Conservation (phyloP, 805 yeast species). For the Starmerella floricola region DNA sequence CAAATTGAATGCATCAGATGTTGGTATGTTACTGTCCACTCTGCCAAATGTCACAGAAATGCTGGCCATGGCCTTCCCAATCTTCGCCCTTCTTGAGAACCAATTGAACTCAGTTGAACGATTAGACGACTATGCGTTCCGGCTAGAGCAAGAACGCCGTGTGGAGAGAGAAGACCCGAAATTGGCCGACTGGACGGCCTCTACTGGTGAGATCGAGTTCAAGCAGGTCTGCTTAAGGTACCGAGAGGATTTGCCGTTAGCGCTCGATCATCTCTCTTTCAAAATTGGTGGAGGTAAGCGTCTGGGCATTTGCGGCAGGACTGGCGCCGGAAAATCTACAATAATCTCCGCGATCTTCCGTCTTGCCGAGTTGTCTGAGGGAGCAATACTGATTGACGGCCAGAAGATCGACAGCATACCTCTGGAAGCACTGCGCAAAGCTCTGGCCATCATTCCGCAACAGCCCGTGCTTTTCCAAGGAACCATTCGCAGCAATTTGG, state of each 20-base stretch:
- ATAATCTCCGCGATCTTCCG: conserved; percentile 62
- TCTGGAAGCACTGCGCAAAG: conserved; percentile 51
- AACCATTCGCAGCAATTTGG: conserved; percentile 59
- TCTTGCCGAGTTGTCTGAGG: conserved; percentile 44
- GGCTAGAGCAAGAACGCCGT: conserved; percentile 50
- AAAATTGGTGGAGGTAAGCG: conserved; percentile 46
- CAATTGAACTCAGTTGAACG: conserved; percentile 66
- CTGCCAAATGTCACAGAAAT: conserved; percentile 41
- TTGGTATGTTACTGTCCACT: conserved; percentile 55
- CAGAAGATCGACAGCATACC: conserved; percentile 53
- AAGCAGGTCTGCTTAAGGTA: conserved; percentile 48
- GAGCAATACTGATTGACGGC: conserved; percentile 52
- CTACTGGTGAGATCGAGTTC: conserved; percentile 44
- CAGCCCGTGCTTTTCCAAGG: conserved; percentile 79
- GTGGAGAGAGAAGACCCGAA: conserved; percentile 46
- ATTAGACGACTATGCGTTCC: conserved; percentile 48
- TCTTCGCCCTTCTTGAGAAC: conserved; percentile 58
- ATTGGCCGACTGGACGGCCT: conserved; percentile 46
- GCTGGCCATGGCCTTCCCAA: conserved; percentile 46
- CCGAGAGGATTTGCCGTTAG: conserved; percentile 52
- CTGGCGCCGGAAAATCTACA: conserved; percentile 80
- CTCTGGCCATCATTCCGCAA: conserved; percentile 71
- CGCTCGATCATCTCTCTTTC: conserved; percentile 43
- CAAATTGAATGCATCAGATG: conserved; percentile 45
- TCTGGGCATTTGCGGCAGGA: conserved; percentile 77